phyloP scores from a whole-genome alignment of 768 basidiomycete species.

The Phaeotremella fagi region DNA sequence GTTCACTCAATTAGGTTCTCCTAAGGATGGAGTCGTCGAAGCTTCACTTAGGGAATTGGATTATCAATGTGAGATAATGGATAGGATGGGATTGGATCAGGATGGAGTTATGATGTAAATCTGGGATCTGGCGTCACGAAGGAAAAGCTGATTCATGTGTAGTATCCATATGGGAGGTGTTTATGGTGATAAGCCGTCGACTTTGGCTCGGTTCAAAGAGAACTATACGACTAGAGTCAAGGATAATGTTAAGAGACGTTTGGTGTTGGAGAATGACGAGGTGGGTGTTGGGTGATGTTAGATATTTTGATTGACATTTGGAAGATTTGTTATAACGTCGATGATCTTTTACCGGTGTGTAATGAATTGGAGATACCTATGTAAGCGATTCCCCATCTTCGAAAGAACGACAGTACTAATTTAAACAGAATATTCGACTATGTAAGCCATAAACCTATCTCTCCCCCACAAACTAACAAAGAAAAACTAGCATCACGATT shows the following conservation, averaged over 20 bases:
- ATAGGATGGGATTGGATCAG: slow-evolving; percentile 66
- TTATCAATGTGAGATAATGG: slow-evolving; percentile 85
- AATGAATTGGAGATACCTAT: slow-evolving; percentile 74
- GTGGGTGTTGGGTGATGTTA: slow-evolving; percentile 49
- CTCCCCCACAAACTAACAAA: background rate
- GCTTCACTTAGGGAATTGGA: slow-evolving; percentile 72
- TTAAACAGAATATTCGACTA: slow-evolving; percentile 44
- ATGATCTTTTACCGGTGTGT: slow-evolving; percentile 80
- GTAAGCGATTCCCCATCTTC: slow-evolving; percentile 54
- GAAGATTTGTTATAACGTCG: slow-evolving; percentile 78
- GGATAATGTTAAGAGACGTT: slow-evolving; percentile 61
- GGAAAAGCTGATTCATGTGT: background rate
- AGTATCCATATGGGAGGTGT: slow-evolving; percentile 64
- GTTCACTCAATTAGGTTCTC: slow-evolving; percentile 64
- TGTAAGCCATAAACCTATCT: slow-evolving; percentile 7
- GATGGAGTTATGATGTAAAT: slow-evolving; percentile 79
- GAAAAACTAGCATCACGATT: slow-evolving; percentile 73
- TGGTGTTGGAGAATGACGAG: slow-evolving; percentile 95
- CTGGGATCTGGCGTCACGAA: too few species aligned
- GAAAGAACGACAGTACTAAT: slow-evolving; percentile 23
- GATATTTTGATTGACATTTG: slow-evolving; percentile 31
- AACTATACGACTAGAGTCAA: slow-evolving; percentile 62
- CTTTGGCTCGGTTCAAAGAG: slow-evolving; percentile 67
- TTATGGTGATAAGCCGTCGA: slow-evolving; percentile 70
- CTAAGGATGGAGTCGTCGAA: slow-evolving; percentile 66